Percentiles rank a stretch among this genome's conserved stretches.
These are phyloP conservation scores for Wickerhamomyces tratensis DNA, from an alignment of 805 yeast genomes.

Conservation along the genomic window DNA sequence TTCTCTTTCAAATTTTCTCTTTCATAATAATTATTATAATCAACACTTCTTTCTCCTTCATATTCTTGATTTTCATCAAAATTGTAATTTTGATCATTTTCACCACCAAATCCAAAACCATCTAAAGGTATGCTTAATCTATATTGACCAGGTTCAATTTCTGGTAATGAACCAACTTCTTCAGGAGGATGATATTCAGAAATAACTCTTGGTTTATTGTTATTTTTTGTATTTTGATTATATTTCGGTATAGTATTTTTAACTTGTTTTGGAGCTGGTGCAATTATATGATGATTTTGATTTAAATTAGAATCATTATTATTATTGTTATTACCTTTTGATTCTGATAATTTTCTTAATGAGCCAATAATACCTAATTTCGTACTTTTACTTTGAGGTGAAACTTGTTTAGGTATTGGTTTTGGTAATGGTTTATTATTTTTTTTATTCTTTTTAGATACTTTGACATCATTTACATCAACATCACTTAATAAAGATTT, in stretches of 20 bases:
- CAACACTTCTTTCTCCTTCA: background rate
- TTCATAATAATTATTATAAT: background rate
- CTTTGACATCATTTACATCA: slow-evolving; percentile 1
- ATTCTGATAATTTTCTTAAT: background rate
- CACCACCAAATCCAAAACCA: slow-evolving; percentile 9
- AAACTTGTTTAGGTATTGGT: background rate
- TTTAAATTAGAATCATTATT: background rate
- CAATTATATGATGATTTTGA: no score
- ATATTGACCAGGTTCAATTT: slow-evolving; percentile 17
- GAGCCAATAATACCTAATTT: background rate
- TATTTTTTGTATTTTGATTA: background rate
- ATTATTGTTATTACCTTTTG: background rate
- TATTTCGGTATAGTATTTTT: background rate
- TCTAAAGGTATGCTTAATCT: slow-evolving; percentile 18
- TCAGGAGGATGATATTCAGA: slow-evolving; percentile 17
- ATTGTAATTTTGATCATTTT: background rate
- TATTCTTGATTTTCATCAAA: background rate
- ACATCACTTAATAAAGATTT: slow-evolving; percentile 14
- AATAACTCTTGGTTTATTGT: slow-evolving; percentile 6
- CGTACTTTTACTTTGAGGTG: background rate
- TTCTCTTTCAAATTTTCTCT: background rate
- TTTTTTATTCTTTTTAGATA: slow-evolving; percentile 2
- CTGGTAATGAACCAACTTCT: slow-evolving; percentile 12
- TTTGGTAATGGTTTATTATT: slow-evolving; percentile 1
- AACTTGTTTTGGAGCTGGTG: background rate